phyloP scores from a whole-genome alignment of 2,329 filamentous ascomycete genomes.

The Colletotrichum somersetense region DNA sequence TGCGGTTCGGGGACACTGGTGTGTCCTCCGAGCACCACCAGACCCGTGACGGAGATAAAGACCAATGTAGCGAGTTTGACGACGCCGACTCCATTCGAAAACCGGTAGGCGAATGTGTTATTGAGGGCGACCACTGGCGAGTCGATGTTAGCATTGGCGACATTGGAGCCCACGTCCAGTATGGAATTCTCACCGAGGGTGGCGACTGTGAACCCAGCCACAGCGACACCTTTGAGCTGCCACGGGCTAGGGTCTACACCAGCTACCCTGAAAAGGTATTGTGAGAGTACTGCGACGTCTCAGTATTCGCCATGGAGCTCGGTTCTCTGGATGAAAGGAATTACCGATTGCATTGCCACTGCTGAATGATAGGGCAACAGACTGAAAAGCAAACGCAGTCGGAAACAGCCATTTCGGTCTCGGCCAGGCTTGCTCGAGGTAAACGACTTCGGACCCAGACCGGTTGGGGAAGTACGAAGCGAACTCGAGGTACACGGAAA shows the following conservation, averaged over 20 bases:
- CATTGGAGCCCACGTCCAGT: no score
- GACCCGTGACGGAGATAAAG: neutral
- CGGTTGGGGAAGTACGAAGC: slow-evolving; percentile 75
- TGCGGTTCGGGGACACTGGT: neutral
- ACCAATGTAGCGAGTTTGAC: neutral
- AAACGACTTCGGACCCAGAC: slow-evolving; percentile 74
- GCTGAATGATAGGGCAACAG: neutral
- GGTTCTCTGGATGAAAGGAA: no score
- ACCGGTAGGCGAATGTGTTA: neutral
- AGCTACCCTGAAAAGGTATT: neutral
- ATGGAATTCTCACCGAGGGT: neutral
- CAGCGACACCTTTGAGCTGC: neutral
- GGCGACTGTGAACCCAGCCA: neutral
- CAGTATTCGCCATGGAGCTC: neutral
- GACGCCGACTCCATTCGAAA: neutral
- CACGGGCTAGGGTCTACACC: neutral
- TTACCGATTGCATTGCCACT: neutral
- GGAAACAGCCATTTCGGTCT: slow-evolving; percentile 67
- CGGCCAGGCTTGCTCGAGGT: slow-evolving; percentile 76
- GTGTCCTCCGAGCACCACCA: neutral
- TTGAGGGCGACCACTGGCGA: neutral
- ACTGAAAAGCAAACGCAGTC: neutral
- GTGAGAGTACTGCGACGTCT: neutral
- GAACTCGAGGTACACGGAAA: slow-evolving; percentile 73
- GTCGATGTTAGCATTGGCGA: neutral